Base-by-base conservation (phyloP, 306 rosid species). In the Canavalia ensiformis region DNA sequence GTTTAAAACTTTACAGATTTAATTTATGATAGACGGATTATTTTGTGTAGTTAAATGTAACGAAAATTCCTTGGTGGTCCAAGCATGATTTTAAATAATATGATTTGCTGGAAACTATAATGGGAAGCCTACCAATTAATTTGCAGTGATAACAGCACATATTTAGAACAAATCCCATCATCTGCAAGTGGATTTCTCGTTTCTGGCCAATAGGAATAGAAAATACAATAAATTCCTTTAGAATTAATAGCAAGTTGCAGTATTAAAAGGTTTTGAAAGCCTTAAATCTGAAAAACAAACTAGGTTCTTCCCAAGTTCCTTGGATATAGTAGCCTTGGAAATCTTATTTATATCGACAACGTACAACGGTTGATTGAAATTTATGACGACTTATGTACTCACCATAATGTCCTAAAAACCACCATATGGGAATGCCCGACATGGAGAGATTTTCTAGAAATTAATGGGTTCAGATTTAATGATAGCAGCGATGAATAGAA, bases 181-280 rank as follows among this genome's bases (percentile, higher is more conserved):
- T 18, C 10, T 55, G 6, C 11, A 37, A 74, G 79, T 74, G 79
- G 68, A 12, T 57, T 55, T 28, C 25, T 41, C 39, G 39, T 18
- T 39, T 28, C 28, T 73, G 79, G 79, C 79, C 79, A 74, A 74
- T 74, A 41, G 68, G 44, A 29, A 33, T 29, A 57, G 9, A 55
- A 35, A 37, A 51, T 55, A 9, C 37, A 73, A 5, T 28, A 6
- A 33, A 47, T 37, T 5, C 39, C 44, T 30, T 47, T 47, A 68
- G 25, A 69, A 64, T 64, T 18, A 37, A 49, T 31, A 18, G 54
- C 72, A 6, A 18, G 18, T 18, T 7, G 34, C 34, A 41, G 3
- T 9, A 7, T 30, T 13, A 54, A 63, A 8, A 0, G 5, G 29
- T 50, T 71, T 13, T 6, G 12, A 52, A 41, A 39, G 66, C 52